These are phyloP conservation scores for Lojkania enalia DNA, from an alignment of 2,329 filamentous ascomycete species.

Conservation along the genomic window DNA sequence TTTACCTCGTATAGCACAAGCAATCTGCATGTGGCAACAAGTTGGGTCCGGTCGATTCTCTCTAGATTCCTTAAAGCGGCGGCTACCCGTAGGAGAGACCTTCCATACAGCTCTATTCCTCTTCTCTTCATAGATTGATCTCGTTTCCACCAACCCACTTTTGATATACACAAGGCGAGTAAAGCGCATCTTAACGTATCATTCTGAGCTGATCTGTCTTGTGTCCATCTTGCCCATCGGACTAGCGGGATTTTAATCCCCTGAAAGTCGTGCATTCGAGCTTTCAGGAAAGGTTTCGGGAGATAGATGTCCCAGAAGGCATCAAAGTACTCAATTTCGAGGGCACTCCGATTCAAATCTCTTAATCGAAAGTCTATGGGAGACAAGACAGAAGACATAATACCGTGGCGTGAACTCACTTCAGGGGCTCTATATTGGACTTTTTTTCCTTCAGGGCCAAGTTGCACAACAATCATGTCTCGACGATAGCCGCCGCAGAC, in stretches of 20 bases:
- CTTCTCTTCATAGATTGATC: slow-evolving; percentile 9
- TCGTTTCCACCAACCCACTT: slow-evolving; percentile 11
- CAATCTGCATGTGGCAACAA: slow-evolving; percentile 13
- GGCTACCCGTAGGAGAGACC: slow-evolving; percentile 7
- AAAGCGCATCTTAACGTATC: slow-evolving; percentile 15
- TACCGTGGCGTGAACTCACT: too few species aligned
- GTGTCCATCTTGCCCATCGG: slow-evolving; percentile 1
- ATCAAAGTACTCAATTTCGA: slow-evolving; percentile 12
- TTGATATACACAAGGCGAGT: slow-evolving; percentile 14
- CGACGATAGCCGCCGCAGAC: slow-evolving; percentile 16
- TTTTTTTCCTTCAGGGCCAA: slow-evolving; percentile 7
- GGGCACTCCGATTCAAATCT: slow-evolving; percentile 14
- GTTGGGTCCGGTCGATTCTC: slow-evolving; percentile 1
- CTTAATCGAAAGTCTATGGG: slow-evolving; percentile 4
- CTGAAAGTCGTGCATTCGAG: too few species aligned
- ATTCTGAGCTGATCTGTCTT: slow-evolving; percentile 4
- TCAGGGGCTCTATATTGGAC: slow-evolving; percentile 12
- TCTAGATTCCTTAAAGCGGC: slow-evolving; percentile 1
- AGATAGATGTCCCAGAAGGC: slow-evolving; percentile 13
- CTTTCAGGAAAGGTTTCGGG: background rate
- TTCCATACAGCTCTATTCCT: slow-evolving; percentile 19
- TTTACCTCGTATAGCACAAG: slow-evolving; percentile 20
- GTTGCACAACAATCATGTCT: slow-evolving; percentile 18
- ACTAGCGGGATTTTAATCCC: background rate
- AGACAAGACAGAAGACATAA: slow-evolving; percentile 2